phyloP scores from a whole-genome alignment of 768 basidiomycete genomes.

The Lepiota subincarnata region DNA sequence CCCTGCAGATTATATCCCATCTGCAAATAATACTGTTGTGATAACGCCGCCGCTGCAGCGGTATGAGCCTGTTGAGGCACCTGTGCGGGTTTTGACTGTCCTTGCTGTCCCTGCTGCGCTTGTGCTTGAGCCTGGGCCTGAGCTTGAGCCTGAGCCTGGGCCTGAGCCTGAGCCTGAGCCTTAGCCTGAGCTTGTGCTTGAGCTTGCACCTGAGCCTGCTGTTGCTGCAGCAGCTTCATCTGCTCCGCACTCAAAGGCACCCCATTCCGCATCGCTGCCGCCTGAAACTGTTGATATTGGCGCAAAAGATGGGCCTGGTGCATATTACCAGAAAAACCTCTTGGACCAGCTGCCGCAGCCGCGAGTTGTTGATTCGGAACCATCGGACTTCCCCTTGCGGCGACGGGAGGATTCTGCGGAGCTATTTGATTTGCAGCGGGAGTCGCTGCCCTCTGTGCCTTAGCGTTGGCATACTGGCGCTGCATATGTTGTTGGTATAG shows the following conservation, averaged over 20 bases:
- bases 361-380: slow-evolving; percentile 1
- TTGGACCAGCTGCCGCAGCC: slow-evolving; percentile 15
- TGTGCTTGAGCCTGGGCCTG: slow-evolving; percentile 17
- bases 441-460: neutral
- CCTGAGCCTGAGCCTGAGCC: neutral
- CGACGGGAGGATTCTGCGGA: neutral
- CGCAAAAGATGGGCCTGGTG: neutral
- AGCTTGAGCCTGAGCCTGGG: slow-evolving; percentile 14
- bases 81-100: slow-evolving; percentile 11
- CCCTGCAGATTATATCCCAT: slow-evolving; percentile 1
- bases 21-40: slow-evolving; percentile 1
- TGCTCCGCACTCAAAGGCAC: neutral
- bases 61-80: slow-evolving; percentile 10
- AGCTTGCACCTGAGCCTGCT: neutral
- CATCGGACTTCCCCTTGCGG: neutral
- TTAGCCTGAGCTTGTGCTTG: neutral
- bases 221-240: slow-evolving; percentile 1
- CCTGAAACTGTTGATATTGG: neutral
- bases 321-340: neutral
- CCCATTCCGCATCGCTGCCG: neutral
- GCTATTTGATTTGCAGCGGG: neutral
- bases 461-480: neutral
- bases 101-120: slow-evolving; percentile 12
- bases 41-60: neutral
- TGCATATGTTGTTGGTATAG: slow-evolving; percentile 16